Base-by-base conservation (phyloP, 164 flowering plant species). In the Piper betle region DNA sequence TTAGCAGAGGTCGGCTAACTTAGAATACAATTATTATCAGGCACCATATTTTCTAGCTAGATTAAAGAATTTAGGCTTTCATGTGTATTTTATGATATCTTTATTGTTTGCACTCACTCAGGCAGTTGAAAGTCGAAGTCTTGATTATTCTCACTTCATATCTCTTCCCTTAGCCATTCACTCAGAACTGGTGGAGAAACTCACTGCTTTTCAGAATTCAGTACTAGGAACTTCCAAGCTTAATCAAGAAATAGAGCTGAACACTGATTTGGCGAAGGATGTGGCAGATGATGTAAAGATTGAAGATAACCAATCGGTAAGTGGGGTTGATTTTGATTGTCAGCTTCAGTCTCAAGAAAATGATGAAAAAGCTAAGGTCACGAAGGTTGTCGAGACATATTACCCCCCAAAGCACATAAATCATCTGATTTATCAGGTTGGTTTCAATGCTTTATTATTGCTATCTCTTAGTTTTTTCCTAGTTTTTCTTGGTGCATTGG, bases 121-220 rank as follows among this genome's bases (percentile, higher is more conserved):
- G 98, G 87, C 80, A 65, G 75, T 84, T 40, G 76, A 78, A 53
- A 84, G 87, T 71, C 90, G 81, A 60, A 74, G 53, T 62, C 81
- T 93, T 19, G 87, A 86, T 60, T 93, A 84, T 67, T 82, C 97
- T 41, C 98, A 93, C 78, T 93, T 93, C 64, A 70, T 93, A 61
- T 90, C 97, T 39, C 92, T 93, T 68, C 99, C 99, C 4, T 76
- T 93, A 82, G 97, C 97, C 56, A 79, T 88, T 67, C 79, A 93
- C 75, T 84, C 92, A 61, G 87, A 70, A 72, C 74, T 93, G 71
- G 96, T 93, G 40, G 85, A 82, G 56, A 90, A 86, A 83, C 92
- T 90, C 38, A 56, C 74, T 72, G 69, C 62, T 46, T 93, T 93
- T 73, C 99, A 90, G 77, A 84, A 79, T 68, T 67, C 82, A 50